These are phyloP conservation scores for Chlorella sp. DNA, from an alignment of 139 green algal species.

Conservation along the genomic window DNA sequence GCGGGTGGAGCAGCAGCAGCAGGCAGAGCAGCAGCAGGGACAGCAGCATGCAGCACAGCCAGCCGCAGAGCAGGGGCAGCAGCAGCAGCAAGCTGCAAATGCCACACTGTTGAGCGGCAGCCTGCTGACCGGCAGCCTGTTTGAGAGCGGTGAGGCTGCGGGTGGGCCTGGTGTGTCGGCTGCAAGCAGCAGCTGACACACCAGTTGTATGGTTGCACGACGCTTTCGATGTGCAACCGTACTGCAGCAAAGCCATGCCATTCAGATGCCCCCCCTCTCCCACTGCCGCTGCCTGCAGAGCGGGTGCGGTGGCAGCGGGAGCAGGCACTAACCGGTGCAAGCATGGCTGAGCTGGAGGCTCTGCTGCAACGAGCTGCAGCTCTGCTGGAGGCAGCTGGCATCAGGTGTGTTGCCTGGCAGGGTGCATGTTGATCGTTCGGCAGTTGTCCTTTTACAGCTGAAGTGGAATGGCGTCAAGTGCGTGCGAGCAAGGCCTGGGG, in stretches of 20 bases:
- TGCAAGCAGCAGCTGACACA: too few species aligned
- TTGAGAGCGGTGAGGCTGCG: background rate
- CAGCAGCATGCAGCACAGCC: background rate
- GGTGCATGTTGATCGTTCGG: too few species aligned
- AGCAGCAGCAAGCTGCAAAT: background rate
- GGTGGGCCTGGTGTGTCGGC: too few species aligned
- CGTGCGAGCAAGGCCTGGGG: too few species aligned
- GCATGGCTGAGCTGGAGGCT: constrained; percentile 38
- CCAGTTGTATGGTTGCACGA: too few species aligned
- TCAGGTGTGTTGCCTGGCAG: constrained; percentile 8
- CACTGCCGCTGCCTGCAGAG: background rate
- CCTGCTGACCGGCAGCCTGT: background rate
- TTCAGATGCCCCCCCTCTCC: too few species aligned
- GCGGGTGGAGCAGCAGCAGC: background rate
- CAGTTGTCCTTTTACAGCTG: too few species aligned
- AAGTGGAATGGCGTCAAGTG: too few species aligned
- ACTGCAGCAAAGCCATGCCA: too few species aligned
- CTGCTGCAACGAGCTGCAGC: constrained; percentile 18
- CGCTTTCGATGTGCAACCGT: too few species aligned
- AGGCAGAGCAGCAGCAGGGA: background rate
- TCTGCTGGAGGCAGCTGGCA: constrained; percentile 34
- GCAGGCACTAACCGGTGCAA: constrained; percentile 12
- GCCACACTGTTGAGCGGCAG: background rate
- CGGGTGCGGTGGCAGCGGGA: constrained; percentile 12
- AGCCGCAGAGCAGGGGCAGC: background rate